Evolutionary conservation across 1,284 basidiomycete genomes (phyloP), one percentile per base, ranked within the genome.

Genomic region (Ceratobasidium sp.): DNA sequence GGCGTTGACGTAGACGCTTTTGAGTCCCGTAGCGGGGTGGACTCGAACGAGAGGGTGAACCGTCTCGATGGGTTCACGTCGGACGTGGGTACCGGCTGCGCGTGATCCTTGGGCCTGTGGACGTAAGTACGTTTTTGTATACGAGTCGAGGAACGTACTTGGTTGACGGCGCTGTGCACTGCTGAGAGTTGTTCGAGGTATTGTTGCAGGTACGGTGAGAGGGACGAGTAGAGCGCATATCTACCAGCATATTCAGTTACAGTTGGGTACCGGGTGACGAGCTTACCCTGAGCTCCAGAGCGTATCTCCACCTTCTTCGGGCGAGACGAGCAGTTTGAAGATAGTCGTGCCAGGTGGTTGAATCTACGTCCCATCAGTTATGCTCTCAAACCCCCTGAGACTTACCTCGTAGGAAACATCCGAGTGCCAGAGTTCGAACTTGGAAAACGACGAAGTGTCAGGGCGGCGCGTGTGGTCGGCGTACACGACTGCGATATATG

Each of bases 351-450:
- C 80, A n/a, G 86, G 91, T 55, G 86, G 90, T 74, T 91, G 89
- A 15, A 86, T 40, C 60, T 70, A 25, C 27, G 20, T 17, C 31
- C 42, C 25, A 49, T 49, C 10, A 49, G 31, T 29, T 12, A 7
- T 1, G 38, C 20, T 54, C 5, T 32, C 42, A 74, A 15, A 27
- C 6, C 8, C 8, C n/a, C 7, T 13, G 22, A 29, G 2, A 40
- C 38, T n/a, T 8, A 77, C 73, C 77, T 94, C 91, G 78, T 92
- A 93, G 1, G 89, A 80, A 71, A 92, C 90, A 76, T 93, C 92
- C 0, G 87, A 87, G 78, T 93, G 91, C 87, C 87, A 93, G n/a
- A 93, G 82, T 73, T 93, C 91, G 20, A 87, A 75, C 77, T 89
- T 88, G n/a, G 88, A 84, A 77, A 90, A 91, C 6, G 89, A 83